Conservation (phyloP, 2,329 filamentous ascomycete genomes). For the Talaromyces sp. region DNA sequence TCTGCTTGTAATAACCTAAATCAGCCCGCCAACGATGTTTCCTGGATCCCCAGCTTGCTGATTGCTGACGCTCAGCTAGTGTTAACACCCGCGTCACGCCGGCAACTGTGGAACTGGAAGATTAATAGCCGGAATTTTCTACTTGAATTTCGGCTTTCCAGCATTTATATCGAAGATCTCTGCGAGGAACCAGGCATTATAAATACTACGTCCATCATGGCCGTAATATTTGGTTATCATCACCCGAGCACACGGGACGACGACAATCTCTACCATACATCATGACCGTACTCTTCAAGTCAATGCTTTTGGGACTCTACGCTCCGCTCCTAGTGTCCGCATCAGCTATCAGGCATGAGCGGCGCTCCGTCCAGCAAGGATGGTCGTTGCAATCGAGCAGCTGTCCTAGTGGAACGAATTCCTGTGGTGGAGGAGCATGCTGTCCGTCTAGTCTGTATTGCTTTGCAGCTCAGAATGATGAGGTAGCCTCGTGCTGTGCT, state of each 20-base stretch:
- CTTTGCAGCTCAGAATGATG: conserved; percentile 7
- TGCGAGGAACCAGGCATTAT: neutral
- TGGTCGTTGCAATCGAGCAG: conserved; percentile 13
- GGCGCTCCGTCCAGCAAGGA: conserved; percentile 11
- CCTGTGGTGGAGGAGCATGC: conserved; percentile 8
- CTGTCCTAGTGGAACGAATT: conserved; percentile 6
- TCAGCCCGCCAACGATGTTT: neutral
- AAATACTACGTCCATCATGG: neutral
- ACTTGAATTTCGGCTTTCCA: conserved; percentile 7
- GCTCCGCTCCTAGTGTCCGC: neutral
- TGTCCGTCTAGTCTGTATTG: conserved; percentile 10
- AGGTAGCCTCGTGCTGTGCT: conserved; percentile 12
- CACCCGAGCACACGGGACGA: neutral
- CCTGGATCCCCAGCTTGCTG: neutral
- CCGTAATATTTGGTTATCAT: neutral
- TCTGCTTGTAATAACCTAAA: neutral
- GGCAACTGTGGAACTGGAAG: neutral
- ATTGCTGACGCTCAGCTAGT: neutral
- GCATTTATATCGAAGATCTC: neutral
- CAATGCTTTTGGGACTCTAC: neutral
- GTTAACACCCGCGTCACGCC: neutral
- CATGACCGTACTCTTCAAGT: neutral
- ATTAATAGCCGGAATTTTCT: conserved; percentile 8
- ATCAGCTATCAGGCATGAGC: neutral
- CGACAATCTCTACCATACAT: neutral